These are phyloP conservation scores for Leccinum fibrillosum DNA, from an alignment of 768 basidiomycete species.

Conservation along the genomic window DNA sequence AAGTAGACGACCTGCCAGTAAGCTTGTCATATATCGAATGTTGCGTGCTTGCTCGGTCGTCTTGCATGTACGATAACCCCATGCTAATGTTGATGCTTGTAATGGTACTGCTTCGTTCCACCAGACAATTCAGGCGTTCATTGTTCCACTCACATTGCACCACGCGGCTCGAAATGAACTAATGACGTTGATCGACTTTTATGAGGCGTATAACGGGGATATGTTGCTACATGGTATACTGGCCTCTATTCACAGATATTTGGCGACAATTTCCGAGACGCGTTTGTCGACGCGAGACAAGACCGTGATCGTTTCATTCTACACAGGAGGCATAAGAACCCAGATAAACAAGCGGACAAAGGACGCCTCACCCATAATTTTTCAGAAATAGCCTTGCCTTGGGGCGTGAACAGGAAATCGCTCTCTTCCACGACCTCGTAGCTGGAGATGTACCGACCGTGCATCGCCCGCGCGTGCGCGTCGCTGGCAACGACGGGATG, in stretches of 20 bases:
- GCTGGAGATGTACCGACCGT: conserved; percentile 28
- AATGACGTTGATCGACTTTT: neutral
- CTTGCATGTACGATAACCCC: conserved; percentile 10
- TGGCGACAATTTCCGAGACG: conserved; percentile 15
- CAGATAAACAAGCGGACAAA: neutral
- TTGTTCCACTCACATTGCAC: neutral
- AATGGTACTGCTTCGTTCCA: neutral
- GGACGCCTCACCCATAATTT: conserved; percentile 28
- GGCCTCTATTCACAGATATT: conserved; percentile 1
- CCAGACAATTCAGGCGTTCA: neutral
- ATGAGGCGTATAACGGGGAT: neutral
- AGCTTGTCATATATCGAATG: conserved; percentile 4
- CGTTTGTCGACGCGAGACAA: conserved; percentile 15
- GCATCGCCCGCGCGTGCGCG: neutral
- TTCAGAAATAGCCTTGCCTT: conserved; percentile 25
- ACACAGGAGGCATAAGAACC: neutral
- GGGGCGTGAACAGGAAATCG: conserved; percentile 25
- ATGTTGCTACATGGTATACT: too few species aligned
- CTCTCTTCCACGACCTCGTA: conserved; percentile 24
- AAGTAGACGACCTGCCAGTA: conserved; percentile 20
- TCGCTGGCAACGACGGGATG: conserved; percentile 24
- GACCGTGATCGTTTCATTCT: conserved; percentile 16
- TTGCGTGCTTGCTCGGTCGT: conserved; percentile 4
- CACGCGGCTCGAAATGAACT: neutral
- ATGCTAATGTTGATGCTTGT: neutral